Conservation (phyloP, 768 basidiomycete species). For the Suillus subluteus region DNA sequence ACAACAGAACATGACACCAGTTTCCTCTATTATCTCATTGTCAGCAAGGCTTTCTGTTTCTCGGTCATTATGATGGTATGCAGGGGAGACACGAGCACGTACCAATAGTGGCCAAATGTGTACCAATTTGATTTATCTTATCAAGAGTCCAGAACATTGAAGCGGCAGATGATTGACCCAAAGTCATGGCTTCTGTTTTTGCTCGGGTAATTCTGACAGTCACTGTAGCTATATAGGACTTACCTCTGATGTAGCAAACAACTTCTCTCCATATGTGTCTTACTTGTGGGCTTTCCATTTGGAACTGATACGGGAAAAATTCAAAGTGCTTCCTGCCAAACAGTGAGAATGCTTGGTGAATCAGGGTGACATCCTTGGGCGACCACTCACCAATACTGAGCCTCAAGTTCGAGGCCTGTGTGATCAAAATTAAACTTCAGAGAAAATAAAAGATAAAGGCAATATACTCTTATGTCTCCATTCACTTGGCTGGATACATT, state of each 20-base stretch:
- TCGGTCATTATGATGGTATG: not conserved
- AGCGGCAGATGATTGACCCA: not conserved
- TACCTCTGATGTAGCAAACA: not conserved
- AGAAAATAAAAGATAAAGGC: not conserved
- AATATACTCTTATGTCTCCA: not conserved
- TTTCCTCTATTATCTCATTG: not conserved
- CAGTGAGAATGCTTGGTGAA: not conserved
- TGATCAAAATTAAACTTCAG: not conserved
- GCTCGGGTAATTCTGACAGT: not conserved
- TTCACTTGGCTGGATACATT: not conserved
- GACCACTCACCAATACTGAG: not conserved
- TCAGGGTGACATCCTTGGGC: too few species aligned
- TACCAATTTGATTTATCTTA: not conserved
- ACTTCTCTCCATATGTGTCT: not conserved
- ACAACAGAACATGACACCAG: not conserved
- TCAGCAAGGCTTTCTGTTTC: not conserved
- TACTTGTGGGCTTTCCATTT: not conserved
- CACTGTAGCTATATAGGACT: not conserved
- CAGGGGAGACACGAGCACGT: not conserved
- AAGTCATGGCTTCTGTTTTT: not conserved
- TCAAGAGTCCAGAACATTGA: constrained; percentile 5
- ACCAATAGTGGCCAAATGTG: not conserved
- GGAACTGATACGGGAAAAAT: not conserved
- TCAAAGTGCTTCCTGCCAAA: not conserved
- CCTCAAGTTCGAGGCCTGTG: not conserved